phyloP scores from a whole-genome alignment of 495 filamentous ascomycete species.

The Penicillium malachiteum region DNA sequence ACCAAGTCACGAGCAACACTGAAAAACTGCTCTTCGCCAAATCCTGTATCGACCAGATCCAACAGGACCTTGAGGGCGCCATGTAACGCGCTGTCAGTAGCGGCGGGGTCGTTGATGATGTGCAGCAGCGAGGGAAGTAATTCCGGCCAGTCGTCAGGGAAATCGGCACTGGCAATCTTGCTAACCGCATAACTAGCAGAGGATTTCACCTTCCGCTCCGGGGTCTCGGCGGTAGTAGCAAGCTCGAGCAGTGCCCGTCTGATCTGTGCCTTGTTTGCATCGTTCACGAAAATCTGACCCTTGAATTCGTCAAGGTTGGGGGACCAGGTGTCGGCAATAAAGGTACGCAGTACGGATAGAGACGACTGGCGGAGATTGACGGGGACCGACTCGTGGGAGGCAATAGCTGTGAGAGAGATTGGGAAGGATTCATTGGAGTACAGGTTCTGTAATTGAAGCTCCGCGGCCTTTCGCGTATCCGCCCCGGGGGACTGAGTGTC shows the following conservation, averaged over 20 bases:
- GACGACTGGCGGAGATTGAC: constrained; percentile 78
- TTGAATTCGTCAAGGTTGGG: constrained; percentile 64
- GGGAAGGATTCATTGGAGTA: constrained; percentile 70
- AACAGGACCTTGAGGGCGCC: constrained; percentile 84
- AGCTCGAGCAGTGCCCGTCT: constrained; percentile 68
- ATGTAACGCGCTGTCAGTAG: constrained; percentile 74
- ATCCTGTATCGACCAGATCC: constrained; percentile 87
- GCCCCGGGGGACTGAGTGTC: constrained; percentile 72
- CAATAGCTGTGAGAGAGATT: constrained; percentile 73
- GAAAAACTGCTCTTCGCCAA: constrained; percentile 94
- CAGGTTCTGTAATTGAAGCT: constrained; percentile 68
- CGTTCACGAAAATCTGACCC: constrained; percentile 58
- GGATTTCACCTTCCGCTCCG: constrained; percentile 80
- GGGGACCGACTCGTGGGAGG: constrained; percentile 65
- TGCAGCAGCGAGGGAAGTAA: constrained; percentile 78
- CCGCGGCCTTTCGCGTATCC: constrained; percentile 72
- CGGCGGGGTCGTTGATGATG: constrained; percentile 63
- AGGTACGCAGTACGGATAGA: constrained; percentile 73
- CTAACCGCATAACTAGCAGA: constrained; percentile 88
- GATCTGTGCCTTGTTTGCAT: constrained; percentile 70
- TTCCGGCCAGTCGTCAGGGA: constrained; percentile 88
- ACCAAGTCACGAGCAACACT: constrained; percentile 79
- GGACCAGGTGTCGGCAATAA: constrained; percentile 80
- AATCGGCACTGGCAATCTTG: constrained; percentile 92
- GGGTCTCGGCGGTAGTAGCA: constrained; percentile 64